A percentile compares a stretch with the other conserved stretches of the same genome.
Evolutionary conservation across 2,329 filamentous ascomycete species (phyloP).

Genomic region (Cercospora sp.): DNA sequence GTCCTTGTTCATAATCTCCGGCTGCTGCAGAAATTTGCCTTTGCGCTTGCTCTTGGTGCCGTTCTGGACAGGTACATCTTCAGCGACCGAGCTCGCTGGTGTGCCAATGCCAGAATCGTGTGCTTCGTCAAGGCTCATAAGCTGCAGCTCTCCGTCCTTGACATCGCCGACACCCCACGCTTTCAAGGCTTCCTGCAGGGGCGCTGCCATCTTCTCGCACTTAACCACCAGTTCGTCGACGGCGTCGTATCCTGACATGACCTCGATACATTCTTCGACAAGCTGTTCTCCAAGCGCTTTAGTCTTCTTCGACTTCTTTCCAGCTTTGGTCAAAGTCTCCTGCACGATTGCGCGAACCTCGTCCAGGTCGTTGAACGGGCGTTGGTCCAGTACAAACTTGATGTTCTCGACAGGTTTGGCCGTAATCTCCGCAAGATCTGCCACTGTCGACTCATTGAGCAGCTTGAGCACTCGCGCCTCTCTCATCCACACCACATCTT

Average conservation of each 20-base stretch:
- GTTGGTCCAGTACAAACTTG: slow-evolving; percentile 67
- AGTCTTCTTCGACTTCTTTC: slow-evolving; percentile 53
- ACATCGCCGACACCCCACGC: slow-evolving; percentile 66
- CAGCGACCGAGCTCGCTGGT: slow-evolving; percentile 47
- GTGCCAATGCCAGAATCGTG: slow-evolving; percentile 71
- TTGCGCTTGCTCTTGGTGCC: slow-evolving; percentile 48
- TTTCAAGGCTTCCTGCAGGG: slow-evolving; percentile 64
- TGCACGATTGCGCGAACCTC: slow-evolving; percentile 65
- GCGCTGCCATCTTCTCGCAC: slow-evolving; percentile 72
- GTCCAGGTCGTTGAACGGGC: slow-evolving; percentile 70
- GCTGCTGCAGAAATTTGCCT: slow-evolving; percentile 62
- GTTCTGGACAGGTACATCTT: slow-evolving; percentile 33
- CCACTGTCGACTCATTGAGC: slow-evolving; percentile 75
- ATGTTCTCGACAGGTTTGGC: slow-evolving; percentile 70
- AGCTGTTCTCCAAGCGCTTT: slow-evolving; percentile 64
- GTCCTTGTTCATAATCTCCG: slow-evolving; percentile 72
- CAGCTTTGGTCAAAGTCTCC: slow-evolving; percentile 51
- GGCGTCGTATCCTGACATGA: slow-evolving; percentile 76
- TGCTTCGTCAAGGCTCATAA: slow-evolving; percentile 55
- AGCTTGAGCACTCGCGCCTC: slow-evolving; percentile 65
- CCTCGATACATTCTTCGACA: slow-evolving; percentile 67
- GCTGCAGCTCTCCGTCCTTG: slow-evolving; percentile 60
- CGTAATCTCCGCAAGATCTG: slow-evolving; percentile 80
- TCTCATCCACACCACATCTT: slow-evolving; percentile 25
- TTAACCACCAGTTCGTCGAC: slow-evolving; percentile 78